Percentiles rank a stretch among this genome's conserved stretches.
phyloP scores from a whole-genome alignment of 352 stramenopile species.

The Globisporangium rhizosaccharum region DNA sequence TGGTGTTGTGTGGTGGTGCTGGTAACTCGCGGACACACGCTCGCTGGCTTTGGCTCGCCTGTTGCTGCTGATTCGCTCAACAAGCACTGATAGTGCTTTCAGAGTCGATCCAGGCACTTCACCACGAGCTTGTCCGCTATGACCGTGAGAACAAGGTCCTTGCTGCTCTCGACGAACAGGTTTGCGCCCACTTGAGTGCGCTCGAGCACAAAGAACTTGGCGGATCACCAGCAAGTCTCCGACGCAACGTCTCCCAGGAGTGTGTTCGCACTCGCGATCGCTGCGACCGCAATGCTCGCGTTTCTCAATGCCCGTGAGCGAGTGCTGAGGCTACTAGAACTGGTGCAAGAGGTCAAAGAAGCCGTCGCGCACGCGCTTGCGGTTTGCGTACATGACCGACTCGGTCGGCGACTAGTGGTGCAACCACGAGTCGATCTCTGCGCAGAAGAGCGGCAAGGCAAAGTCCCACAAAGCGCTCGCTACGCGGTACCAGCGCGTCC shows the following conservation, averaged over 20 bases:
- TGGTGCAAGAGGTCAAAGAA: conserved; percentile 51
- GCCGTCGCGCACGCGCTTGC: conserved; percentile 55
- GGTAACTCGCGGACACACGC: background rate
- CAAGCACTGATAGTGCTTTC: conserved; percentile 66
- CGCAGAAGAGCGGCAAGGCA: conserved; percentile 56
- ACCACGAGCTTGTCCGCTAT: conserved; percentile 60
- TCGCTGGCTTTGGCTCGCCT: background rate
- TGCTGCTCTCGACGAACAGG: conserved; percentile 61
- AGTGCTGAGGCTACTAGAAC: conserved; percentile 59
- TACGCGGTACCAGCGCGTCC: background rate
- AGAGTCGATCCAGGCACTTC: conserved; percentile 58
- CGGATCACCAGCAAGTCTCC: conserved; percentile 71
- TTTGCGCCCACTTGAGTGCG: conserved; percentile 62
- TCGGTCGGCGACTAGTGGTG: conserved; percentile 53
- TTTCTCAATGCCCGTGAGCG: conserved; percentile 35
- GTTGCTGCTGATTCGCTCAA: conserved; percentile 27
- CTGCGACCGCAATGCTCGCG: conserved; percentile 19
- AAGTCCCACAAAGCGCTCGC: conserved; percentile 44
- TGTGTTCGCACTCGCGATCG: conserved; percentile 21
- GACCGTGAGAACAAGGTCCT: conserved; percentile 66
- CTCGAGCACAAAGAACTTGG: conserved; percentile 67
- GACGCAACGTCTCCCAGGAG: conserved; percentile 36
- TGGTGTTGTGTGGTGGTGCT: too few relatives aligned
- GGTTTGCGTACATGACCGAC: conserved; percentile 53
- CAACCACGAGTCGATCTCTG: conserved; percentile 59